Percentiles rank a stretch among this genome's conserved stretches.
Conservation (phyloP, 768 basidiomycete species). For the Suillus plorans region DNA sequence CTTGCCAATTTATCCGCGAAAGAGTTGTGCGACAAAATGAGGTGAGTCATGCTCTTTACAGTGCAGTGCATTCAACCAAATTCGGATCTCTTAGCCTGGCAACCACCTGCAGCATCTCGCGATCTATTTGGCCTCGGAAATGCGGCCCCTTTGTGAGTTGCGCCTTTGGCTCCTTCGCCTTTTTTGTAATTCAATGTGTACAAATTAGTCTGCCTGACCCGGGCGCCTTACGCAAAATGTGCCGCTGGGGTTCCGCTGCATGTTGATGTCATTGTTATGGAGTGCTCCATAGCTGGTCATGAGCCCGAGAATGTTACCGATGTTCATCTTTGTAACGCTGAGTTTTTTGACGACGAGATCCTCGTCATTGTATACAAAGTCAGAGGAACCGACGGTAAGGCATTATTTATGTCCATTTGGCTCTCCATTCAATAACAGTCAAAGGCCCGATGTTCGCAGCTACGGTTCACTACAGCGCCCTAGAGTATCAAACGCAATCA, state of each 20-base stretch:
- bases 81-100: slow-evolving; percentile 37
- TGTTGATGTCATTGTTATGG: slow-evolving; percentile 49
- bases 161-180: slow-evolving; percentile 18
- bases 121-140: slow-evolving; percentile 41
- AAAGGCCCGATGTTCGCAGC: slow-evolving; percentile 59
- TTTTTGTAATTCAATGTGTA: slow-evolving; percentile 32
- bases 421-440: slow-evolving; percentile 29
- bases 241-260: slow-evolving; percentile 37
- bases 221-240: slow-evolving; percentile 48
- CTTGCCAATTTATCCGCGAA: slow-evolving; percentile 48
- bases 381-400: slow-evolving; percentile 44
- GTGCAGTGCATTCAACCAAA: slow-evolving; percentile 27
- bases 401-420: slow-evolving; percentile 18
- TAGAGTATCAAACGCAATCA: slow-evolving; percentile 54
- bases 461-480: slow-evolving; percentile 59
- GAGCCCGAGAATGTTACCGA: slow-evolving; percentile 31
- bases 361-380: slow-evolving; percentile 64
- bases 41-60: slow-evolving; percentile 38
- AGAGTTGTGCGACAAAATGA: slow-evolving; percentile 51
- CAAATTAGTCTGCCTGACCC: slow-evolving; percentile 56
- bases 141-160: slow-evolving; percentile 48
- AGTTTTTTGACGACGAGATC: slow-evolving; percentile 78
- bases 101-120: slow-evolving; percentile 53
- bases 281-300: slow-evolving; percentile 41
- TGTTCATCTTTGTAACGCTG: slow-evolving; percentile 60